Base-by-base conservation (phyloP, 257 asterid species). In the Osmanthus fragrans region DNA sequence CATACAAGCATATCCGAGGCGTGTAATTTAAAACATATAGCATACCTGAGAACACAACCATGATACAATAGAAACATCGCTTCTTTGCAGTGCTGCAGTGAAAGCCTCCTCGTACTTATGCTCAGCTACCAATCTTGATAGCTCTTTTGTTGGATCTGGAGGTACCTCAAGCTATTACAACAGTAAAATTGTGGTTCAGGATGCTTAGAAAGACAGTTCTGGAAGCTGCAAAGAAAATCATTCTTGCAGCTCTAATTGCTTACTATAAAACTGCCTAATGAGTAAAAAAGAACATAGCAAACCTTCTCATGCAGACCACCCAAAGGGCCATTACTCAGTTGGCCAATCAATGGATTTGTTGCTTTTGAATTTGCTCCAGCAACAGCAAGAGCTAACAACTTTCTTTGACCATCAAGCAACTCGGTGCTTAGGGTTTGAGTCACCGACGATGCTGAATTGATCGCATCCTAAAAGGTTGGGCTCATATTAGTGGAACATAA, bases 31-130 rank as follows among this genome's bases (percentile, higher is more conserved):
- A 58, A 7, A 19, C 32, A 60, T 11, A 81, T 49, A 72, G 72
- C 69, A 68, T 89, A 94, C 99, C 99, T 92, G 98, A 87, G 97
- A 74, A 89, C 99, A 94, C 71, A 94, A 63, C 99, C 99, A 94
- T 10, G 98, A 94, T 18, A 94, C 97, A 6, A 93, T 90, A 42
- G 80, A 83, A 64, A 94, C 96, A 74, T 94, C 99, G 77, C 94
- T 92, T 83, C 91, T 91, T 80, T 96, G 99, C 80, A 96, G 80
- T 49, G 99, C 98, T 73, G 85, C 58, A 73, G 94, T 93, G 85
- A 93, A 96, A 68, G 99, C 98, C 81, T 93, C 99, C 79, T 88
- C 99, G 49, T 87, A 93, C 81, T 93, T 96, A 37, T 84, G 92
- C 87, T 96, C 99, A 47, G 90, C 83, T 73, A 89, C 73, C 81